Percentiles rank a stretch among this genome's conserved stretches.
Evolutionary conservation across 164 flowering plant species (phyloP).

Genomic region (Stephania yunnanensis): DNA sequence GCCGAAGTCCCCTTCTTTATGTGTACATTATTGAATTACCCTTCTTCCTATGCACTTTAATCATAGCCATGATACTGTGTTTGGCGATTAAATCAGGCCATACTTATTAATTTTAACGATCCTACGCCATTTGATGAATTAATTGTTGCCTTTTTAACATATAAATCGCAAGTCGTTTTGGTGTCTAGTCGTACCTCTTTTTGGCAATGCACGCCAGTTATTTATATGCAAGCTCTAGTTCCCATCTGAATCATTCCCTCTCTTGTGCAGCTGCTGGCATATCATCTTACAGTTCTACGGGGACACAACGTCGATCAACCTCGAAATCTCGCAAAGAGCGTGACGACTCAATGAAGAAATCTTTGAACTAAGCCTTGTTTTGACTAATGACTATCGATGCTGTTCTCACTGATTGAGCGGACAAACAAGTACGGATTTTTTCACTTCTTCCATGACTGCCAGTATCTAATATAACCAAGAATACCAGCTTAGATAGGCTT

Average conservation of each 20-base stretch:
- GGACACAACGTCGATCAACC: conserved; percentile 95
- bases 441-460: neutral
- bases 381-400: neutral
- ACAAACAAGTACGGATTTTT: neutral
- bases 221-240: neutral
- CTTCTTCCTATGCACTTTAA: too few species aligned
- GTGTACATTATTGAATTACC: neutral
- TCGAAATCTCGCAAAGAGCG: conserved; percentile 95
- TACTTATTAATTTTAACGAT: too few species aligned
- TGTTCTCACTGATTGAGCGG: too few species aligned
- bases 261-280: conserved; percentile 48
- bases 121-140: too few species aligned
- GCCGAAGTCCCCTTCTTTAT: neutral
- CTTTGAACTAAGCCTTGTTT: neutral
- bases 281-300: conserved; percentile 83
- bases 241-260: neutral
- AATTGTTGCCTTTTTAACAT: too few species aligned
- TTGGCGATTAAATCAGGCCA: too few species aligned
- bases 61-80: too few species aligned
- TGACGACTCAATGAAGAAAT: conserved; percentile 60
- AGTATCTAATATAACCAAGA: too few species aligned
- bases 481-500: neutral
- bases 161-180: too few species aligned
- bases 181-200: too few species aligned
- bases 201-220: too few species aligned